Conservation (phyloP, 1,284 basidiomycete species). For the Somion occarium region DNA sequence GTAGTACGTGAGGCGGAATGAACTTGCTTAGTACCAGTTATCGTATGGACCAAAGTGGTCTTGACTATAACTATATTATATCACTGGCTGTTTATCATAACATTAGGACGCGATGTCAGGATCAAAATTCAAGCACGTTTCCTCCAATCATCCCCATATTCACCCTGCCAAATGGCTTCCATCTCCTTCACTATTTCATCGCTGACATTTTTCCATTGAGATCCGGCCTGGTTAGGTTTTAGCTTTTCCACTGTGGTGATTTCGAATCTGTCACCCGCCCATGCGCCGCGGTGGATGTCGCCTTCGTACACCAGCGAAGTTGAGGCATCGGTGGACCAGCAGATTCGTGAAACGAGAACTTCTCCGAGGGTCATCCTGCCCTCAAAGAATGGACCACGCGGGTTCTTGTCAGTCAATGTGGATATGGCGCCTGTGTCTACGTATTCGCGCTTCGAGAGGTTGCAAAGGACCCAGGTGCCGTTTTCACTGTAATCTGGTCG, state of each 20-base stretch:
- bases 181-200: neutral
- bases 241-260: constrained; percentile 3
- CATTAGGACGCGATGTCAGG: too few relatives aligned
- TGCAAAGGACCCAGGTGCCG: constrained; percentile 11
- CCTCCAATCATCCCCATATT: neutral
- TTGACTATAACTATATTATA: too few relatives aligned
- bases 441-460: constrained; percentile 12
- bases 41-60: too few relatives aligned
- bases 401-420: constrained; percentile 1
- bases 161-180: constrained; percentile 3
- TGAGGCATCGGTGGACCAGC: neutral
- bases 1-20: too few relatives aligned
- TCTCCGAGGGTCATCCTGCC: neutral
- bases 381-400: neutral
- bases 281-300: neutral
- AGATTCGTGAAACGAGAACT: neutral
- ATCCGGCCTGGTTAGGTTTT: neutral
- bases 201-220: constrained; percentile 7
- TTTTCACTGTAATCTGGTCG: too few relatives aligned
- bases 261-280: constrained; percentile 10
- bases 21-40: too few relatives aligned
- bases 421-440: constrained; percentile 1
- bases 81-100: too few relatives aligned
- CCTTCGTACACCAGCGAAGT: neutral
- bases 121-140: too few relatives aligned